Evolutionary conservation across 805 yeast species (phyloP), one percentile per base, ranked within the genome.

Genomic region (Kodamaea fukazawae): DNA sequence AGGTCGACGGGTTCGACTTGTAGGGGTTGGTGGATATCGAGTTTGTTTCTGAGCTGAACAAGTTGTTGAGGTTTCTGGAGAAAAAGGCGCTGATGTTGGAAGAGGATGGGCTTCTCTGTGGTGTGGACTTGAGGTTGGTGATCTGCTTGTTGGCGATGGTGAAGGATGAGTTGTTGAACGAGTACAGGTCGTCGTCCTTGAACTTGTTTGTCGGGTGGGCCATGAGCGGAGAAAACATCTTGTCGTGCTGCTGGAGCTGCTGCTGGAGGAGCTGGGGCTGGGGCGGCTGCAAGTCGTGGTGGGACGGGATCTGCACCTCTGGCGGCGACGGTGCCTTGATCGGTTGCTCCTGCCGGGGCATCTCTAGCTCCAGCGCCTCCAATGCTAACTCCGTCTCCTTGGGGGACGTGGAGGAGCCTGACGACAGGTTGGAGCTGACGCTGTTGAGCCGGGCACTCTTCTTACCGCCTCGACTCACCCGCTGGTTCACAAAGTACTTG

Each of bases 401-500:
- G 23, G 23, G 23, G 5, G 23, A 20, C 23, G 23, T 20, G 5
- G 23, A 10, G 7, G 23, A 20, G 5, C 23, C 23, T 2, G 35
- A 18, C 11, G 35, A 32, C 25, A 10, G 14, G 25, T 12, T 29
- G 8, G 32, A 29, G 32, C 32, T 29, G 2, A 29, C 22, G 28
- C 35, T 32, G 12, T 27, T 36, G n/a, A 42, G 18, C 11, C 47
- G 12, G 6, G 46, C 30, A 13, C 41, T 34, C 29, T 54, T 54
- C 42, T 60, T 64, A 4, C 72, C 70, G 11, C 73, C 73, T 40
- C 75, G 52, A 41, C 74, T 71, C 25, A 78, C 75, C 33, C 83
- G 51, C 44, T 79, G 81, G 49, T 79, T 79, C 33, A 73, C 69
- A 49, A 78, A 79, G 52, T 78, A 78, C 46, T 70, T 69, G 57